Evolutionary conservation across 2,329 filamentous ascomycete species (phyloP), one percentile per base, ranked within the genome.

Genomic region (Coleophoma crateriformis): DNA sequence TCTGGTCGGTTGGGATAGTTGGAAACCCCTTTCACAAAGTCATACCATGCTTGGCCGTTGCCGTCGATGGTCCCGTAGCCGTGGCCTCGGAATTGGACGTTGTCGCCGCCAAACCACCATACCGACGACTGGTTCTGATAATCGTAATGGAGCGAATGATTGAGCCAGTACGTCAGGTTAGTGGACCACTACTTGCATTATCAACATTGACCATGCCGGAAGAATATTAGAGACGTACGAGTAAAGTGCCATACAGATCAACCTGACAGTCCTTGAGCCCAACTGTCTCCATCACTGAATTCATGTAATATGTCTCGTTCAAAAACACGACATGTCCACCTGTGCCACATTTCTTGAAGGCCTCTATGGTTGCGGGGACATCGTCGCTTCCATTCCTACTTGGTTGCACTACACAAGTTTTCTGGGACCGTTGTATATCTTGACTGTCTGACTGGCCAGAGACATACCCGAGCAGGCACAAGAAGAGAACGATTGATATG

Each of bases 31-130:
- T 66, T 61, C 45, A 71, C 69, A 61, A 71, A 76, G 52, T 78
- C 69, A 56, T 83, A 82, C 79, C 79, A 84, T 3, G 72, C 69
- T 56, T 82, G 75, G 2, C 80, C 80, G 57, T 83, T 82, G 10
- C 80, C 79, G 58, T 82, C 71, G 17, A 82, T n/a, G 4, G 73
- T 78, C 7, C 79, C 79, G 15, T 62, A 59, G 19, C 73, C 72
- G 52, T 72, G 64, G 17, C 77, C 77, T 22, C 74, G 65, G 51
- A 75, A 69, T 7, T 65, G 61, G 20, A 82, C 64, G 32, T 72
- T 68, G 12, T 73, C 64, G 11, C 79, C 79, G 32, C 77, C 76
- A 55, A 80, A 70, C 48, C 72, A 63, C 72, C 73, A 79, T 1
- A 74, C 75, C 0, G 74, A 75, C 17, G 70, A 72, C 51, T 77